phyloP scores from a whole-genome alignment of 345 rosid species.

The Eucalyptus brandiana region DNA sequence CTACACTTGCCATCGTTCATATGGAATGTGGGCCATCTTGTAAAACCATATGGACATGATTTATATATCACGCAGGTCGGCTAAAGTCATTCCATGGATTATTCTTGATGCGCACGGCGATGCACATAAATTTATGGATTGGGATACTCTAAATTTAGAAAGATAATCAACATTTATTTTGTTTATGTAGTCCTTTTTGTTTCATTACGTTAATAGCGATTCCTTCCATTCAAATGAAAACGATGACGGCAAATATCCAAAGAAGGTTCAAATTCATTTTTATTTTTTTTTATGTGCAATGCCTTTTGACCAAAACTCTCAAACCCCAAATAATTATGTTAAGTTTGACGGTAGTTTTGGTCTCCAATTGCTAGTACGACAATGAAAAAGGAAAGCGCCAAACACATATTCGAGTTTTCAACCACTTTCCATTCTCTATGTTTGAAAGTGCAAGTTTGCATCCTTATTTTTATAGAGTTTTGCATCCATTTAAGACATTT shows the following conservation, averaged over 20 bases:
- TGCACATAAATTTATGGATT: background rate
- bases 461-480: background rate
- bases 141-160: background rate
- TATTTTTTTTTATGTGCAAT: background rate
- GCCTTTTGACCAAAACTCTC: background rate
- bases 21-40: background rate
- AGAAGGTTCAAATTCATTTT: too few relatives aligned
- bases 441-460: background rate
- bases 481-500: background rate
- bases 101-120: background rate
- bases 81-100: background rate
- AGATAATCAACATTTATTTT: too few relatives aligned
- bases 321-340: background rate
- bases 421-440: background rate
- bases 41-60: background rate
- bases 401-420: background rate
- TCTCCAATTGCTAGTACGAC: background rate
- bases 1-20: background rate
- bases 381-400: background rate
- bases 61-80: background rate
- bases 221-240: rapidly evolving
- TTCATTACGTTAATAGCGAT: too few relatives aligned
- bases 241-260: too few relatives aligned
- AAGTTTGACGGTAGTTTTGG: background rate
- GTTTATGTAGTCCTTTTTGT: background rate